These are phyloP conservation scores for Stylosanthes scabra DNA, from an alignment of 331 rosid genomes.

Conservation along the genomic window DNA sequence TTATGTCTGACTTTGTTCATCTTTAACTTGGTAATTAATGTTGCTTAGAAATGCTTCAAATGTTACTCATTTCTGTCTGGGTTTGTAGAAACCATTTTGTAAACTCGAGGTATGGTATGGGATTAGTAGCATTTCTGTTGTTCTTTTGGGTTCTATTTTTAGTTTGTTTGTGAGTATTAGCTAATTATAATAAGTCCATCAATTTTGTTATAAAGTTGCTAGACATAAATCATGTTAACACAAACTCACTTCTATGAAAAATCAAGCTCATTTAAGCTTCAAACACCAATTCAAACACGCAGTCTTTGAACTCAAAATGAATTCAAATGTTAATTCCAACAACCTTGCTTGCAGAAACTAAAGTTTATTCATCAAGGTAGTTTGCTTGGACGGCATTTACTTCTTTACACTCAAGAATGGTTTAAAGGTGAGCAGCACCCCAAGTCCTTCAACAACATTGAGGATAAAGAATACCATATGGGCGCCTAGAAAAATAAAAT, in stretches of 20 bases:
- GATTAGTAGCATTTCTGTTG: too few relatives aligned
- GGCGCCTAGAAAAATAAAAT: slow-evolving; percentile 46
- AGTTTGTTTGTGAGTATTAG: too few relatives aligned
- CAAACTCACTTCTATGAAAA: too few relatives aligned
- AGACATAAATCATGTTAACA: too few relatives aligned
- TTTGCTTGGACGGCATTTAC: not conserved
- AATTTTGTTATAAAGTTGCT: too few relatives aligned
- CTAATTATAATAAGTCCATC: too few relatives aligned
- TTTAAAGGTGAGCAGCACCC: slow-evolving; percentile 55
- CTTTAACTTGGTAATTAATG: not conserved
- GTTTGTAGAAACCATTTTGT: not conserved
- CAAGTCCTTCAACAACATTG: slow-evolving; percentile 52
- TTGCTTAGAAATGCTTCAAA: not conserved
- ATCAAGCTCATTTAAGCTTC: too few relatives aligned
- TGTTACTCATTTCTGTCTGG: not conserved
- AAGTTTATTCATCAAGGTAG: not conserved
- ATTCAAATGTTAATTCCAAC: not conserved
- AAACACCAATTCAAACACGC: too few relatives aligned
- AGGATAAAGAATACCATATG: slow-evolving; percentile 59
- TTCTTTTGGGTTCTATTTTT: not conserved
- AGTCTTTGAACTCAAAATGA: not conserved
- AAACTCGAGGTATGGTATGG: not conserved
- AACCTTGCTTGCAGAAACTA: not conserved
- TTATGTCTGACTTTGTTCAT: slow-evolving; percentile 13
- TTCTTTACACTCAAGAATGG: slow-evolving; percentile 52